A percentile compares a stretch with the other conserved stretches of the same genome.
Conservation (phyloP, 2,329 filamentous ascomycete species). For the Botryotinia narcissicola region DNA sequence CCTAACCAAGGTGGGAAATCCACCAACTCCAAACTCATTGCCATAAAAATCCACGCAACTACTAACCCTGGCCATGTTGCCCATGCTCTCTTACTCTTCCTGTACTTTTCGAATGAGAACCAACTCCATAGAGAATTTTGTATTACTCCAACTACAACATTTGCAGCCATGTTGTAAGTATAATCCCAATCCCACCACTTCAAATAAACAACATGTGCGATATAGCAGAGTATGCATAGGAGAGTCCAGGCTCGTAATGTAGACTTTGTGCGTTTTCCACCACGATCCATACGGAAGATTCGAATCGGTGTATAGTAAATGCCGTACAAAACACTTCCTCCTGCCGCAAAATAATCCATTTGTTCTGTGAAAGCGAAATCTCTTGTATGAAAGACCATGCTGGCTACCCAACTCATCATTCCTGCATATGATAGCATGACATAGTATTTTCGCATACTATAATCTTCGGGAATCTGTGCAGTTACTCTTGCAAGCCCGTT, state of each 20-base stretch:
- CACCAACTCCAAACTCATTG: constrained; percentile 93
- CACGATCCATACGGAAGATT: constrained; percentile 75
- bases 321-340: constrained; percentile 85
- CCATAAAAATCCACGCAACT: constrained; percentile 86
- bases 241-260: constrained; percentile 72
- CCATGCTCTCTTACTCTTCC: constrained; percentile 70
- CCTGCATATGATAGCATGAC: constrained; percentile 76
- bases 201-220: constrained; percentile 76
- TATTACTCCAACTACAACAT: constrained; percentile 75
- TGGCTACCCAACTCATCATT: constrained; percentile 80
- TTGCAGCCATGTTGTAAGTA: constrained; percentile 96
- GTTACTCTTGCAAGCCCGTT: constrained; percentile 71
- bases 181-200: constrained; percentile 90
- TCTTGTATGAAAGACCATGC: constrained; percentile 86
- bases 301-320: constrained; percentile 81
- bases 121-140: constrained; percentile 83
- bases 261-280: constrained; percentile 39
- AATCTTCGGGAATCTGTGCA: constrained; percentile 65
- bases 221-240: constrained; percentile 69
- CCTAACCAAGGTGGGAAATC: constrained; percentile 86
- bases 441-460: constrained; percentile 80
- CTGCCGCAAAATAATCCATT: constrained; percentile 93
- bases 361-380: constrained; percentile 87
- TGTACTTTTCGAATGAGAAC: constrained; percentile 76
- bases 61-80: constrained; percentile 86